Evolutionary conservation across 2,329 filamentous ascomycete genomes (phyloP).

Genomic region (Fusarium buxicola): DNA sequence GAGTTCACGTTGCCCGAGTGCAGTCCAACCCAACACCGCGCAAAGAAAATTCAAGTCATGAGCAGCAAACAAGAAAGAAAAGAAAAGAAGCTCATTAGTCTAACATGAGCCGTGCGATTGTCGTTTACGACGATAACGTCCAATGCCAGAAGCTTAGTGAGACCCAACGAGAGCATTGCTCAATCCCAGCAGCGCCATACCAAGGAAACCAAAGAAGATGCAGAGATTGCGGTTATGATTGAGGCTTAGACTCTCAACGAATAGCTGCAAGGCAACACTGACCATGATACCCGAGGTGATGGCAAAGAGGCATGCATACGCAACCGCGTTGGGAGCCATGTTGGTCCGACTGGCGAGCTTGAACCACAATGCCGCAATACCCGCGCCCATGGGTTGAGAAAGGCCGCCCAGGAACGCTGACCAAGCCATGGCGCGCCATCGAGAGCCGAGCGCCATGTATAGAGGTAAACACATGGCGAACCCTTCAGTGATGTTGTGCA

Average conservation of each 20-base stretch:
- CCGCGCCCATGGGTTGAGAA: slow-evolving; percentile 88
- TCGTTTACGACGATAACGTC: background rate
- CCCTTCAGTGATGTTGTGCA: slow-evolving; percentile 98
- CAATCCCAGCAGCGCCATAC: slow-evolving; percentile 88
- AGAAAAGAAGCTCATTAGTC: background rate
- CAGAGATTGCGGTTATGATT: slow-evolving; percentile 83
- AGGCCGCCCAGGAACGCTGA: slow-evolving; percentile 85
- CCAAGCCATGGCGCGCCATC: slow-evolving; percentile 85
- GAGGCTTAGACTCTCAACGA: slow-evolving; percentile 85
- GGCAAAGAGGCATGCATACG: slow-evolving; percentile 87
- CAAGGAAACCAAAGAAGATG: slow-evolving; percentile 82
- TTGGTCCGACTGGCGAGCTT: slow-evolving; percentile 69
- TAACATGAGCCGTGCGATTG: background rate
- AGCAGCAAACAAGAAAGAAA: background rate
- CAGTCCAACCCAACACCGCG: slow-evolving; percentile 29
- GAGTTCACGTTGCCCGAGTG: background rate
- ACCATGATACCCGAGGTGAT: slow-evolving; percentile 95
- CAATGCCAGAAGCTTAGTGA: slow-evolving; percentile 48
- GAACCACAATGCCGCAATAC: slow-evolving; percentile 87
- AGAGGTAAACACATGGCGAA: slow-evolving; percentile 94
- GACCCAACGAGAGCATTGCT: slow-evolving; percentile 84
- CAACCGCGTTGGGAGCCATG: slow-evolving; percentile 63
- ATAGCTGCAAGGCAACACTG: slow-evolving; percentile 88
- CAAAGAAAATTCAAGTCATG: slow-evolving; percentile 14
- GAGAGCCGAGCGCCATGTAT: slow-evolving; percentile 88